Percentiles rank a stretch among this genome's conserved stretches.
Evolutionary conservation across 768 basidiomycete genomes (phyloP).

Genomic region (Cystoderma amianthinum): DNA sequence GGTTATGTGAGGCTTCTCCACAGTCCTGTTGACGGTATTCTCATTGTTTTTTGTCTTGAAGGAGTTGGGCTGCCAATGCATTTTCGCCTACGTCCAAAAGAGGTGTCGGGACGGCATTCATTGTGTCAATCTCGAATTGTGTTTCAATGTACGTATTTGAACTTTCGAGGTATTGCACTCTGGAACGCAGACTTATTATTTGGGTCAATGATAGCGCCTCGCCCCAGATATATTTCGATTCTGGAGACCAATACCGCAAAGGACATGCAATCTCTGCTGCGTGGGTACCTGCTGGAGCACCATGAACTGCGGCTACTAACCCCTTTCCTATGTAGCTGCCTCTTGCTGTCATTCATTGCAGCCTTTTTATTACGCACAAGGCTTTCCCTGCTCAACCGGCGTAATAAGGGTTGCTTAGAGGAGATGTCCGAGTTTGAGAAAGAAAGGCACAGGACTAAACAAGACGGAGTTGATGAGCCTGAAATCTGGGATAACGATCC

Average conservation of each 20-base stretch:
- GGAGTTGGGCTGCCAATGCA: slow-evolving; percentile 55
- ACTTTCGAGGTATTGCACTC: not conserved
- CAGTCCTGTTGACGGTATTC: not conserved
- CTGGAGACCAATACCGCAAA: slow-evolving; percentile 40
- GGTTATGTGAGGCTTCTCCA: slow-evolving; percentile 35
- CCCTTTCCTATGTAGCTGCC: slow-evolving; percentile 35
- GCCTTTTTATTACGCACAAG: slow-evolving; percentile 39
- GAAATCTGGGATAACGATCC: slow-evolving; percentile 45
- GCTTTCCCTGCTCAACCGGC: slow-evolving; percentile 32
- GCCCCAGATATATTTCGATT: slow-evolving; percentile 52
- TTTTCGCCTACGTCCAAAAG: slow-evolving; percentile 56
- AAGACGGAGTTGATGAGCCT: not conserved
- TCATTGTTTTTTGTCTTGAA: slow-evolving; percentile 10
- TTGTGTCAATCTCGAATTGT: slow-evolving; percentile 52
- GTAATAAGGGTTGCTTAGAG: slow-evolving; percentile 17
- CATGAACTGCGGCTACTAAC: too few species aligned
- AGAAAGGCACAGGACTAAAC: slow-evolving; percentile 7
- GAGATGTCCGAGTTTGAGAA: slow-evolving; percentile 18
- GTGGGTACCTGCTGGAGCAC: too few species aligned
- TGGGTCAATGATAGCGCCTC: too few species aligned
- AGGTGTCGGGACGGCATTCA: slow-evolving; percentile 54
- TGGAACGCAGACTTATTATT: not conserved
- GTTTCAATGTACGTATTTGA: slow-evolving; percentile 42
- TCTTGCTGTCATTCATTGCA: slow-evolving; percentile 32
- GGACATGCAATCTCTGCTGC: slow-evolving; percentile 49